These are phyloP conservation scores for Stemphylium beticola DNA, from an alignment of 2,329 filamentous ascomycete species.

Conservation along the genomic window DNA sequence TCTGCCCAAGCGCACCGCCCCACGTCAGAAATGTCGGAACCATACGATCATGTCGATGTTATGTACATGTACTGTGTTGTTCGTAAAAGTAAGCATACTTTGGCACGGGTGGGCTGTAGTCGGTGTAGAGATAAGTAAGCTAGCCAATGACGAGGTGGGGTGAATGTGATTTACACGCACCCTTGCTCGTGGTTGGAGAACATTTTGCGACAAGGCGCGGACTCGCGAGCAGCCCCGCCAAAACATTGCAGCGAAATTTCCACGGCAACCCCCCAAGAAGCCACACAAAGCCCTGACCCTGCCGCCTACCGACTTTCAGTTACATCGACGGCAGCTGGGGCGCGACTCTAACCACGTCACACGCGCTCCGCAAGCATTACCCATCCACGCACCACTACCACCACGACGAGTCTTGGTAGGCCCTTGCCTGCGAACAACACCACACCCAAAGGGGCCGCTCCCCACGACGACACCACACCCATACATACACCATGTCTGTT, in stretches of 20 bases:
- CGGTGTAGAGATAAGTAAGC: neutral
- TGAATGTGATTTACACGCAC: constrained; percentile 4
- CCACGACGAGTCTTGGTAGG: neutral
- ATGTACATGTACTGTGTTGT: too few species aligned
- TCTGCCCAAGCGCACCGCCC: neutral
- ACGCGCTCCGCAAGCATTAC: constrained; percentile 11
- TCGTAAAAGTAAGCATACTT: too few species aligned
- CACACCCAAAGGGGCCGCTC: constrained; percentile 25
- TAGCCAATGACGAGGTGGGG: constrained; percentile 15
- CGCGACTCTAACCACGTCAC: constrained; percentile 15
- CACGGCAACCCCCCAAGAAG: constrained; percentile 16
- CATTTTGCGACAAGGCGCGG: constrained; percentile 19
- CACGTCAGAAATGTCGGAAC: neutral
- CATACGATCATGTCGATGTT: neutral
- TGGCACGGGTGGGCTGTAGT: neutral
- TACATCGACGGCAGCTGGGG: constrained; percentile 8
- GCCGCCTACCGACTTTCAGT: constrained; percentile 7
- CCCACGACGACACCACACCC: constrained; percentile 18
- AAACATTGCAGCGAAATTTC: constrained; percentile 25
- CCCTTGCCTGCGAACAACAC: constrained; percentile 18
- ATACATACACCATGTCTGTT: constrained; percentile 71
- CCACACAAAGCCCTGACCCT: constrained; percentile 7
- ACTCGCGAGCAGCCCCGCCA: constrained; percentile 24
- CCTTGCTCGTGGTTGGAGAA: constrained; percentile 15
- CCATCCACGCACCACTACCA: neutral